Base-by-base conservation (phyloP, 371 early-diverging fungal species). In the Sporodiniella umbellata region DNA sequence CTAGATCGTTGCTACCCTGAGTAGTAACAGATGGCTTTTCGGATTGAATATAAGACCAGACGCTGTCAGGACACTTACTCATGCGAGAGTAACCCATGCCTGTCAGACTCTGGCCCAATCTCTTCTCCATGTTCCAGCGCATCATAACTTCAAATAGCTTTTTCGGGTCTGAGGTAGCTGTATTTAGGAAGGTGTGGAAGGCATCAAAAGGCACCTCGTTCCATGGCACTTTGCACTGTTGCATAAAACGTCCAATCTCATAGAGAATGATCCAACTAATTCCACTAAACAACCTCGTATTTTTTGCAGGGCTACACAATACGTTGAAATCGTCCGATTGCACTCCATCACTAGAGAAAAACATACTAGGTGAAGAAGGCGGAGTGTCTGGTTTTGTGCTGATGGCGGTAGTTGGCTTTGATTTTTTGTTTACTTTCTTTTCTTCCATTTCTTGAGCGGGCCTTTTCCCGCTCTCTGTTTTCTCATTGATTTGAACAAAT, bases 231-330 rank as follows among this genome's bases (percentile, higher is more conserved):
- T 55, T 33, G 23, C 43, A 64, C 0, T 42, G 14, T 7, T 51
- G 52, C 0, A 69, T 19, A 43, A 69, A 72, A 3, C 73, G 59
- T 2, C 62, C 64, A 17, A 72, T 59, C 31, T 72, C 73, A 39
- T 48, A 72, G n/a, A 55, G 48, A 8, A 57, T 39, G 0, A 62
- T 38, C 67, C 69, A 72, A 2, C 64, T 48, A 1, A 59, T 43
- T 8, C 44, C 45, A 0, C 45, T 42, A n/a, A 64, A 56, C 7
- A 56, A 30, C 12, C 58, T 59, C 0, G 44, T 35, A 1, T 33
- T 10, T 14, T 48, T 30, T 10, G 53, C n/a, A 6, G 62, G 62
- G 33, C 43, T 56, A 21, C 51, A 56, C 0, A 61, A 45, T 14
- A 53, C 30, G 14, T 54, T 45, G 21, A 38, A 30, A 1, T 45